These are phyloP conservation scores for Cornus florida DNA, from an alignment of 148 eudicot genomes.

Conservation along the genomic window DNA sequence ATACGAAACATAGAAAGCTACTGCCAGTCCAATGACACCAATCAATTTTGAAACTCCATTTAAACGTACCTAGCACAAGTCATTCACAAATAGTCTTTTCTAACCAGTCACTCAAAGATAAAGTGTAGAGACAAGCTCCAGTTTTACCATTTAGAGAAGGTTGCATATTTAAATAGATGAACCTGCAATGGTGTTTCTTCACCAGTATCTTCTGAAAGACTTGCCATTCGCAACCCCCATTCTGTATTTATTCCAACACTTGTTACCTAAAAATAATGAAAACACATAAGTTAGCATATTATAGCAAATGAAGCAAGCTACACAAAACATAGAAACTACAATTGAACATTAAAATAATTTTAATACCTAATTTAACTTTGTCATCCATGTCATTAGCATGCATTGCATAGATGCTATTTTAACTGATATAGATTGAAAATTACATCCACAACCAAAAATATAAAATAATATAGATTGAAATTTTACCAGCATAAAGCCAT, in stretches of 20 bases:
- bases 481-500: constrained; percentile 90
- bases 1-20: constrained; percentile 64
- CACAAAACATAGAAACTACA: too few species aligned
- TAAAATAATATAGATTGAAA: background rate
- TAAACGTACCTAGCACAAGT: constrained; percentile 60
- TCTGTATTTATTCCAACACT: constrained; percentile 94
- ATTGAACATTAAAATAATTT: too few species aligned
- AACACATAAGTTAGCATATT: background rate
- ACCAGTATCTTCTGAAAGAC: constrained; percentile 96
- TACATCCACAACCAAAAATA: too few species aligned
- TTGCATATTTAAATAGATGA: constrained; percentile 1
- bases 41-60: constrained; percentile 96
- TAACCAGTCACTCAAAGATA: background rate
- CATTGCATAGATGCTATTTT: too few species aligned
- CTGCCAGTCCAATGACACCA: constrained; percentile 77
- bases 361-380: too few species aligned
- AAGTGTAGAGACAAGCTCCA: background rate
- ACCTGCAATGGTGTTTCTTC: constrained; percentile 99
- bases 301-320: too few species aligned
- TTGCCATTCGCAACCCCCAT: constrained; percentile 98
- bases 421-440: too few species aligned
- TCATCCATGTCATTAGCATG: too few species aligned
- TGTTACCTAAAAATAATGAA: constrained; percentile 58
- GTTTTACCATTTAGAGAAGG: background rate
- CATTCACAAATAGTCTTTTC: background rate